Evolutionary conservation across 441 rosid species (phyloP).

Genomic region (Populus trichocarpa): DNA sequence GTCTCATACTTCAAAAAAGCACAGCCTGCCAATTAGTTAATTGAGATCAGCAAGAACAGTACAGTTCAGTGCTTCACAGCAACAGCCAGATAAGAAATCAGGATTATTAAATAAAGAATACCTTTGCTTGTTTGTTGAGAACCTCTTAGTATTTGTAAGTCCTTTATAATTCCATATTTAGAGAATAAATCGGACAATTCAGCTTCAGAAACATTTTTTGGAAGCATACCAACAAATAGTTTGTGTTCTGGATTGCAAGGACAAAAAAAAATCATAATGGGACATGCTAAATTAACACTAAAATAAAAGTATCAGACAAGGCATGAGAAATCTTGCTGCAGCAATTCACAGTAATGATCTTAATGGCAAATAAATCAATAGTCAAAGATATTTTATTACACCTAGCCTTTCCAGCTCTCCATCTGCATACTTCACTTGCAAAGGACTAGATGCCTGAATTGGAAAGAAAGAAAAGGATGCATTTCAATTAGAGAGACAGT

Average conservation of each 20-base stretch:
- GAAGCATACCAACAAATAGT: conserved; percentile 99
- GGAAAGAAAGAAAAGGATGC: conserved; percentile 20
- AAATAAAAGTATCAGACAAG: not conserved
- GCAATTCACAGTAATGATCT: conserved; percentile 14
- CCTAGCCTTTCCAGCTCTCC: conserved; percentile 96
- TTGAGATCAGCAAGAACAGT: conserved; percentile 21
- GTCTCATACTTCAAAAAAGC: conserved; percentile 95
- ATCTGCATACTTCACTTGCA: conserved; percentile 90
- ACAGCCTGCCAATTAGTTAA: conserved; percentile 58
- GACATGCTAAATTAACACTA: conserved; percentile 5
- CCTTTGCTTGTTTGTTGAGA: conserved; percentile 98
- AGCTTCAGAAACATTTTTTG: conserved; percentile 86
- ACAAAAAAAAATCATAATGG: conserved; percentile 11
- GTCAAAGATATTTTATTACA: conserved; percentile 25
- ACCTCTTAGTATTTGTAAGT: conserved; percentile 87
- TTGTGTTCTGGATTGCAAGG: conserved; percentile 72
- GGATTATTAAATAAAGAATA: conserved; percentile 12
- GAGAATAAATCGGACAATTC: conserved; percentile 76
- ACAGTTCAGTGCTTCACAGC: conserved; percentile 10
- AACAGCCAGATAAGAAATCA: conserved; percentile 10
- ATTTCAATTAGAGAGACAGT: conserved; percentile 24
- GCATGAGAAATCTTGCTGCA: not conserved
- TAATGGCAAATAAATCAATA: conserved; percentile 10
- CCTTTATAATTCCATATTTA: conserved; percentile 71
- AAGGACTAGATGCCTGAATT: conserved; percentile 82